Evolutionary conservation across 164 flowering plant genomes (phyloP), one percentile per base, ranked within the genome.

Genomic region (Macadamia integrifolia): DNA sequence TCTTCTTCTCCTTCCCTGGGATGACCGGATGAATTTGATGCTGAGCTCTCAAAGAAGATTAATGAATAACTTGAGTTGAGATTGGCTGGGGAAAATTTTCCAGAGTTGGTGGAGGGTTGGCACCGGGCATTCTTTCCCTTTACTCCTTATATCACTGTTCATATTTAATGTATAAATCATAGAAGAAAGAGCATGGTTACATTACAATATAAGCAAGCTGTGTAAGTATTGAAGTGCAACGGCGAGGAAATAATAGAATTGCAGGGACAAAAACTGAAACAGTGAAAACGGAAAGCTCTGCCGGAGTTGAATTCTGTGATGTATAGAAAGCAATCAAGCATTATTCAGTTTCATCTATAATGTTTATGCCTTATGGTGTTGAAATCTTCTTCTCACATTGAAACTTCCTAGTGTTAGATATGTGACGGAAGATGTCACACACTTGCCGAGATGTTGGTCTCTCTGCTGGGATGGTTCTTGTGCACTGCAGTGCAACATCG

Each of bases 401-500:
- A 56, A 74, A 75, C 76, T 61, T 78, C 64, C 77, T 80, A 48
- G 81, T 80, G 69, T 80, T 85, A n/a, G 73, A 72, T n/a, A 87
- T 74, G 64, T 82, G 89, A 23, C 84, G 70, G 13, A 94, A 84
- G 6, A 66, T 85, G 73, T 87, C 90, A 28, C 89, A 84, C 0
- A 79, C 97, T 73, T 90, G 86, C 43, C 98, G 78, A 3, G 98
- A 81, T 1, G 94, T 67, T 15, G 91, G 95, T 74, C 99, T 81
- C 69, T 89, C 96, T 1, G 83, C 83, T 0, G 98, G 89, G 28
- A 72, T 78, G 31, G 87, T 83, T 77, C 85, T 87, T 5, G 99
- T 90, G 87, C 99, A 94, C 56, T 84, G 83, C 59, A 94, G 64
- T 29, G 96, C 97, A 35, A 92, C 80, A 13, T 94, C 92, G 3